Percentiles rank a stretch among this genome's conserved stretches.
phyloP scores from a whole-genome alignment of 2,329 filamentous ascomycete species.

The Golovinomyces cichoracearum region DNA sequence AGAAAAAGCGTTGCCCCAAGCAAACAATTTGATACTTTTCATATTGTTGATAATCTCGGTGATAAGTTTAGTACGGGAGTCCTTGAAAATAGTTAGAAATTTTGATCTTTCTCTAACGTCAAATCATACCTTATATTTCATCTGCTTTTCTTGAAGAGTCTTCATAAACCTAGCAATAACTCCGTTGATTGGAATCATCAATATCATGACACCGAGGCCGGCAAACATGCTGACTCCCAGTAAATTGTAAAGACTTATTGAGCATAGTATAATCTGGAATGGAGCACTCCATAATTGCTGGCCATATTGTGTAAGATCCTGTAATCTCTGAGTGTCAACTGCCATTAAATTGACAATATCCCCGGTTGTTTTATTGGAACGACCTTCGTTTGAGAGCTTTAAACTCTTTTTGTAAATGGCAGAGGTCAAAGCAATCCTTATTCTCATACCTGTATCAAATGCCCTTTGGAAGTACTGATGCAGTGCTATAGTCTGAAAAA shows the following conservation, averaged over 20 bases:
- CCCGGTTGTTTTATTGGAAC: constrained; percentile 67
- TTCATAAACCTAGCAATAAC: constrained; percentile 84
- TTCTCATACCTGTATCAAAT: constrained; percentile 88
- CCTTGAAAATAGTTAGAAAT: constrained; percentile 16
- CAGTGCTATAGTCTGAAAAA: constrained; percentile 66
- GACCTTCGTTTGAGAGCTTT: constrained; percentile 74
- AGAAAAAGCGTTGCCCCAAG: constrained; percentile 93
- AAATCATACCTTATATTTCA: constrained; percentile 60
- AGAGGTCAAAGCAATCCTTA: constrained; percentile 72
- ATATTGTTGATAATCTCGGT: constrained; percentile 98
- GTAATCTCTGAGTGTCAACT: constrained; percentile 81
- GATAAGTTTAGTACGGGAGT: constrained; percentile 72
- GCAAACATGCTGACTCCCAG: constrained; percentile 89
- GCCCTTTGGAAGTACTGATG: constrained; percentile 95
- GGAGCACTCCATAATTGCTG: constrained; percentile 92
- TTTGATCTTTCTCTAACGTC: neutral
- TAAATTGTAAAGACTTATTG: constrained; percentile 86
- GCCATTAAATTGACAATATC: constrained; percentile 99
- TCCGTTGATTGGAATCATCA: constrained; percentile 94
- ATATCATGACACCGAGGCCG: constrained; percentile 76
- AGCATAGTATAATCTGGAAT: constrained; percentile 86
- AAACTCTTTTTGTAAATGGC: constrained; percentile 84
- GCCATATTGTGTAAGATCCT: constrained; percentile 84
- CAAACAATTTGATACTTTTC: constrained; percentile 98
- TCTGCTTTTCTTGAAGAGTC: constrained; percentile 77